Evolutionary conservation across 1,284 basidiomycete species (phyloP).

Genomic region (Moesziomyces antarcticus): DNA sequence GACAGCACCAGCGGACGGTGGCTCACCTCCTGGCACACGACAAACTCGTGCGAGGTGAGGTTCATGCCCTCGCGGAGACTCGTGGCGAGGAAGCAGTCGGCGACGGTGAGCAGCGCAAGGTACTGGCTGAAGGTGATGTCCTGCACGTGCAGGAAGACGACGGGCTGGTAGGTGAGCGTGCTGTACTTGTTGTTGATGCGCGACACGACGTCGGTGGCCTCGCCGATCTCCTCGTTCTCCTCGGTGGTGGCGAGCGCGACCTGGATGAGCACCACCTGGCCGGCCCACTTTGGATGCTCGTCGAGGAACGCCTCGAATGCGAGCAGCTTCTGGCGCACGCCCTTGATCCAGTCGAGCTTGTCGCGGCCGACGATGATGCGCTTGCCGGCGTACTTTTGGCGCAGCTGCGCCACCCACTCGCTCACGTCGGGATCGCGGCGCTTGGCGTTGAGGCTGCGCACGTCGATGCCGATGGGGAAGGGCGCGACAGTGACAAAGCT

Average conservation of each 20-base stretch:
- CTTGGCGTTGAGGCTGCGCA: constrained; percentile 76
- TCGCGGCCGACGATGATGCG: constrained; percentile 86
- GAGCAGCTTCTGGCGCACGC: constrained; percentile 82
- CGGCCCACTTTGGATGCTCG: constrained; percentile 80
- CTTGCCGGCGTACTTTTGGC: constrained; percentile 83
- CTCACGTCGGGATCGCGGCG: constrained; percentile 80
- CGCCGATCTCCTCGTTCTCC: constrained; percentile 78
- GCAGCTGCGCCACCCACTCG: constrained; percentile 81
- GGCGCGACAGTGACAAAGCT: constrained; percentile 83
- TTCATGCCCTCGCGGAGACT: constrained; percentile 89
- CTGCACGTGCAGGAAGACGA: constrained; percentile 86
- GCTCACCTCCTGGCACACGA: constrained; percentile 73
- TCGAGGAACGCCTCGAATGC: constrained; percentile 87
- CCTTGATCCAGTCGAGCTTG: constrained; percentile 87
- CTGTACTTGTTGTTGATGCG: constrained; percentile 85
- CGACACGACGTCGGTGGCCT: constrained; percentile 80
- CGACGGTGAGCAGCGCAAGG: constrained; percentile 81
- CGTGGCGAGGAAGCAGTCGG: constrained; percentile 87
- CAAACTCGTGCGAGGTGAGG: constrained; percentile 82
- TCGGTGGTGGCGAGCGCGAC: constrained; percentile 85
- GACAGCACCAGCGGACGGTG: constrained; percentile 78
- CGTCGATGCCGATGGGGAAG: constrained; percentile 90
- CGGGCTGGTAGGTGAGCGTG: constrained; percentile 84
- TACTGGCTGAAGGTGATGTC: constrained; percentile 88
- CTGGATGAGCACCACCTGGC: constrained; percentile 85